Base-by-base conservation (phyloP, 345 rosid species). In the Euclidium syriacum region DNA sequence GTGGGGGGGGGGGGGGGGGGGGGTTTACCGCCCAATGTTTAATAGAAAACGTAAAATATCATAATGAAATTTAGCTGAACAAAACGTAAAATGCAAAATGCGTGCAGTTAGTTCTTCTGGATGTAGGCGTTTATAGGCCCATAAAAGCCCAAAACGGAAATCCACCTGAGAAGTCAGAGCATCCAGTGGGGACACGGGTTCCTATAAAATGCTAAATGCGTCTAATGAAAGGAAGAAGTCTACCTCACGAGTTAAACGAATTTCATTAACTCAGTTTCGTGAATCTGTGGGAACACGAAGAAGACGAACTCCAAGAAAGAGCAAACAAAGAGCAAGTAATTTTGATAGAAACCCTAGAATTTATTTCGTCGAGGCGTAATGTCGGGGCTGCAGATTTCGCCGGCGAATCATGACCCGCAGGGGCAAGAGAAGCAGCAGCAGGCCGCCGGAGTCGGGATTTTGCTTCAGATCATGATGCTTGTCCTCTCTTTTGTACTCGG, bases 381-480 rank as follows among this genome's bases (percentile, higher is more conserved):
- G 76, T 74, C 74, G 69, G 78, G 71, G 59, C 24, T 64, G 58
- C 73, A 55, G 32, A 77, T 80, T 60, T 86, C 90, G 40, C 81
- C 87, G 58, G 47, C 77, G 61, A 75, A 65, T 62, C 79, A 64
- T 38, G 76, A 62, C 30, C 81, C 73, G 9, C 75, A 66, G 19
- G 68, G 68, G 6, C 80, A 87, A 3, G 96, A 83, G 12, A 87
- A 85, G 72, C 95, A 87, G 67, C 99, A 94, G 77, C 97, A 90
- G 60, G 99, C 96, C 0, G 97, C 99, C 4, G 97, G 99, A 47
- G 95, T 94, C 9, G 99, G 99, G 29, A 94, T 94, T 66, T 87
- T 90, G 64, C 95, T 94, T 38, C 99, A 94, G 90, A 90, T 94
- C 81, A 90, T 94, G 99, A 94, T 90, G 96, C 99, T 94, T 24